phyloP scores from a whole-genome alignment of 208 protist genomes.

The Angomonas deanei region DNA sequence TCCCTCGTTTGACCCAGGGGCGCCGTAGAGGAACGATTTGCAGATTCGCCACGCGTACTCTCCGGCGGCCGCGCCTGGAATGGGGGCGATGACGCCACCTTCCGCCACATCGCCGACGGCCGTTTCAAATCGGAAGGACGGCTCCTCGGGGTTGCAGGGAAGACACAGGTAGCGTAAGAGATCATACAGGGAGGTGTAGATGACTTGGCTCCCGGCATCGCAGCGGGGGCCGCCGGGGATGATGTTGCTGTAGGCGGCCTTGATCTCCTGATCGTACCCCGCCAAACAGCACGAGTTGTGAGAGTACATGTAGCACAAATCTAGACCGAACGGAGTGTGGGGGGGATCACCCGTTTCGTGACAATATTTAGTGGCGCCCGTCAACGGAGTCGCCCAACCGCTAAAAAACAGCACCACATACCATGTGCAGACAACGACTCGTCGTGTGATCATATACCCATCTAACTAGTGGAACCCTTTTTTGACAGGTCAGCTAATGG shows the following conservation, averaged over 20 bases:
- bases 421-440: too few relatives aligned
- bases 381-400: neutral
- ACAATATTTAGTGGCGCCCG: constrained; percentile 12
- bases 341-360: constrained; percentile 12
- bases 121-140: constrained; percentile 39
- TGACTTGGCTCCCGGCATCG: constrained; percentile 20
- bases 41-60: constrained; percentile 54
- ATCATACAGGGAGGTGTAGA: constrained; percentile 33
- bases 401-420: too few relatives aligned
- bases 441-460: too few relatives aligned
- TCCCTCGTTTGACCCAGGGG: constrained; percentile 9
- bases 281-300: constrained; percentile 33
- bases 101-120: constrained; percentile 30
- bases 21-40: constrained; percentile 45
- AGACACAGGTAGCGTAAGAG: constrained; percentile 42
- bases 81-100: constrained; percentile 34
- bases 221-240: constrained; percentile 33
- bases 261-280: constrained; percentile 29
- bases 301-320: constrained; percentile 44
- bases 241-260: constrained; percentile 20
- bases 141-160: constrained; percentile 37
- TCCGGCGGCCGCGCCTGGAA: constrained; percentile 11
- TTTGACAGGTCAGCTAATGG: neutral
- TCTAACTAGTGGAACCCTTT: too few relatives aligned
- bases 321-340: constrained; percentile 18